Percentiles rank a stretch among this genome's conserved stretches.
phyloP scores from a whole-genome alignment of 2,329 filamentous ascomycete genomes.

The Diaporthe sp. region DNA sequence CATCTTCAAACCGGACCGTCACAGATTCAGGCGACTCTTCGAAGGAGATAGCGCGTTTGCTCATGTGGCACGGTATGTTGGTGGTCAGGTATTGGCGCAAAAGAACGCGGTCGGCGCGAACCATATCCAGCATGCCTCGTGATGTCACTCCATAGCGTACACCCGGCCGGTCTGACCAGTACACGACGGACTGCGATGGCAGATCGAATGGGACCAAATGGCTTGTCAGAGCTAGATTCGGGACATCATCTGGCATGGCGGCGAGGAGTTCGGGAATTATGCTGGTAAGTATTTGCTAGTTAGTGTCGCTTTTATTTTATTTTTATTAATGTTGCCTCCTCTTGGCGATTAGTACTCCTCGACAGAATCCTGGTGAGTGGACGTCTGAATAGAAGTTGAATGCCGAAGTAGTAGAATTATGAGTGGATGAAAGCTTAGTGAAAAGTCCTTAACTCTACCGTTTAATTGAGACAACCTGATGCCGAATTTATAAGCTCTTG shows the following conservation, averaged over 20 bases:
- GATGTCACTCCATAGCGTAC: background rate
- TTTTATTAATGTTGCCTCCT: too few species aligned
- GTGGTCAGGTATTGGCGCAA: background rate
- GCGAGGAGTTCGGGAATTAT: background rate
- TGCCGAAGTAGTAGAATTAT: background rate
- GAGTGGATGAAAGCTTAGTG: background rate
- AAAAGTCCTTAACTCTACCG: background rate
- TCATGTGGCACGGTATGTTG: constrained; percentile 3
- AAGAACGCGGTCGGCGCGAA: background rate
- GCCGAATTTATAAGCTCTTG: background rate
- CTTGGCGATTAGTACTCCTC: fast-evolving
- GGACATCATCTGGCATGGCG: background rate
- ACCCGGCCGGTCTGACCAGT: background rate
- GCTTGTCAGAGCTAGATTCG: background rate
- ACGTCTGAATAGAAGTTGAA: too few species aligned
- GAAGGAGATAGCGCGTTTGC: background rate
- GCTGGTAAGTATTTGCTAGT: background rate
- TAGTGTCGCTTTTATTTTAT: background rate
- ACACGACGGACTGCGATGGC: background rate
- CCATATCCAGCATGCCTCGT: background rate
- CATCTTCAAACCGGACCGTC: constrained; percentile 3
- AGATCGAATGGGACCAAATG: background rate
- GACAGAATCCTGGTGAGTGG: background rate
- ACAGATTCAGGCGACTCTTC: background rate
- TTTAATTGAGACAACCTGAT: fast-evolving